Percentiles rank a stretch among this genome's conserved stretches.
phyloP scores from a whole-genome alignment of 441 rosid species.

The Croton laevigatus region DNA sequence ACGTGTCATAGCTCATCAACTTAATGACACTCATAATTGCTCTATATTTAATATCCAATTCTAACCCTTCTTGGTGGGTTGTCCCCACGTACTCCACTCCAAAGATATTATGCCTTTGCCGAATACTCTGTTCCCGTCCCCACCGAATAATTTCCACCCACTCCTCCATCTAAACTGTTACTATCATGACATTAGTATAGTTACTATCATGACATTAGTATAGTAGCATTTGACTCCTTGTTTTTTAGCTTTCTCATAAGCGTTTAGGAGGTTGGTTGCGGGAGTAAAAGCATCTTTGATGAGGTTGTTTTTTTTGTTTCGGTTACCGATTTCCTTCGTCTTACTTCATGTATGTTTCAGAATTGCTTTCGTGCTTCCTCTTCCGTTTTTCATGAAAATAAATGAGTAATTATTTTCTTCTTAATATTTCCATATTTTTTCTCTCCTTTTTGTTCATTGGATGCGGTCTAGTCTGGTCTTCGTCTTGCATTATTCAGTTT shows the following conservation, averaged over 20 bases:
- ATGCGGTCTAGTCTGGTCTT: constrained; percentile 19
- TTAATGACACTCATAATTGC: constrained; percentile 15
- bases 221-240: neutral
- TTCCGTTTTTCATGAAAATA: neutral
- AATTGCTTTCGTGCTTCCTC: neutral
- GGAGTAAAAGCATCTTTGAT: neutral
- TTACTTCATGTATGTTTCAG: neutral
- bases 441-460: constrained; percentile 12
- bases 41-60: constrained; percentile 15
- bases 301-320: neutral
- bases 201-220: too few relatives aligned
- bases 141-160: neutral
- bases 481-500: constrained; percentile 11
- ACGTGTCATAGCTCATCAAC: neutral
- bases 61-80: constrained; percentile 8
- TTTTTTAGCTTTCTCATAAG: neutral
- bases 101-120: neutral
- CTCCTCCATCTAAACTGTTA: neutral
- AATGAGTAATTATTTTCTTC: too few relatives aligned
- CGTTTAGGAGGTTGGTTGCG: neutral
- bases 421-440: too few relatives aligned
- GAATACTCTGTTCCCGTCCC: neutral
- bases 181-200: neutral
- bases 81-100: neutral
- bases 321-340: neutral